These are phyloP conservation scores for Polytolypa hystricis DNA, from an alignment of 2,329 filamentous ascomycete genomes.

Conservation along the genomic window DNA sequence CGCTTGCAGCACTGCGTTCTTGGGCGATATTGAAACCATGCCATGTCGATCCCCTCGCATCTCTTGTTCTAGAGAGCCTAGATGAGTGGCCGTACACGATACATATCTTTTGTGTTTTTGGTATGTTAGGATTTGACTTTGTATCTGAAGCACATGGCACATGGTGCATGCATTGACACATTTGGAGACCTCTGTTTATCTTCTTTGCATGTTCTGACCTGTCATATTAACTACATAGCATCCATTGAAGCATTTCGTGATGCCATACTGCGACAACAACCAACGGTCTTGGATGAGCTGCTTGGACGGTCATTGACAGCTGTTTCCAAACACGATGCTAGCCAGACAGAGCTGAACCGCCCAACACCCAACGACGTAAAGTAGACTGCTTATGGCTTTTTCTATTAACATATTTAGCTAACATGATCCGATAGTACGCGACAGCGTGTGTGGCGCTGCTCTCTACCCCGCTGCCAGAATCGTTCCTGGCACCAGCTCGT, in stretches of 20 bases:
- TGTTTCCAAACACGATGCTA: constrained; percentile 15
- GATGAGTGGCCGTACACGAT: constrained; percentile 42
- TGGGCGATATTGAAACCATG: constrained; percentile 42
- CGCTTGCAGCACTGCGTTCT: constrained; percentile 26
- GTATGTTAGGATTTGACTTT: constrained; percentile 23
- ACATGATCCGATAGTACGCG: constrained; percentile 18
- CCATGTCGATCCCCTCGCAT: constrained; percentile 35
- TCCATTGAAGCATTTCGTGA: constrained; percentile 21
- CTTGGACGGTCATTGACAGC: too few relatives aligned
- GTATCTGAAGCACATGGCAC: not conserved
- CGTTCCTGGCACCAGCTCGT: constrained; percentile 21
- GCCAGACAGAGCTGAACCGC: not conserved
- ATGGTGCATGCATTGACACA: too few relatives aligned
- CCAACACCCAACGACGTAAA: not conserved
- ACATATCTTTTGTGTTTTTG: constrained; percentile 38
- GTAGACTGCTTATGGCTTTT: not conserved
- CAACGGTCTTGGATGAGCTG: constrained; percentile 24
- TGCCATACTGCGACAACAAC: constrained; percentile 22
- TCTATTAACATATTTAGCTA: constrained; percentile 1
- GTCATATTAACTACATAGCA: constrained; percentile 16
- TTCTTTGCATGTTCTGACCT: constrained; percentile 3
- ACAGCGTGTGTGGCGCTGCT: constrained; percentile 24
- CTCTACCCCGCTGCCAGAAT: constrained; percentile 22
- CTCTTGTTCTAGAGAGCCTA: constrained; percentile 39
- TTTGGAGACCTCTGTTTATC: too few relatives aligned